phyloP scores from a whole-genome alignment of 257 asterid species.

The Catharanthus roseus region DNA sequence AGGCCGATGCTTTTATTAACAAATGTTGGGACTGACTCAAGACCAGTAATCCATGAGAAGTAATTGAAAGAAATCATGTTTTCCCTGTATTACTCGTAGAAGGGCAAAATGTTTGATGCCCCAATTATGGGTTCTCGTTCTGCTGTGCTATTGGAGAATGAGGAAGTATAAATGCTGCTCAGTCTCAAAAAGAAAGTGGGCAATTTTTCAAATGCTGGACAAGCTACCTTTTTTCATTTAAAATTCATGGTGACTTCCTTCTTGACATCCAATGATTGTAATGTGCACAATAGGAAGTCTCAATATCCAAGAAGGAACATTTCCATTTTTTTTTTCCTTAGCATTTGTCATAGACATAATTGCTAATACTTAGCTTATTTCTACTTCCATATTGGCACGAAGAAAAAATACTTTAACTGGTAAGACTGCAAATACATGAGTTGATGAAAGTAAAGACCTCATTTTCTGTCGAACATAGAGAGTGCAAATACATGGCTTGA shows the following conservation, averaged over 20 bases:
- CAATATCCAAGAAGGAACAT: background rate
- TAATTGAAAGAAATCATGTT: background rate
- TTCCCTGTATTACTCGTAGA: background rate
- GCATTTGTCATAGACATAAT: background rate
- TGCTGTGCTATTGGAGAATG: background rate
- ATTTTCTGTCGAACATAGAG: background rate
- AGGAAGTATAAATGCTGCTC: background rate
- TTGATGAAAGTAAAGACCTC: background rate
- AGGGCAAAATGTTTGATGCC: background rate
- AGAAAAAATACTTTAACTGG: background rate
- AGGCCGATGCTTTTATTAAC: background rate
- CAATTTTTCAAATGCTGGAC: background rate
- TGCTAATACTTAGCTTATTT: slow-evolving; percentile 6
- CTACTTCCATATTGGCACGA: background rate
- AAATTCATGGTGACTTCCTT: background rate
- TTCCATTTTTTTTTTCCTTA: slow-evolving; percentile 4
- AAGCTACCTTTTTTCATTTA: background rate
- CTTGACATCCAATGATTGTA: background rate
- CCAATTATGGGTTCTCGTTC: background rate
- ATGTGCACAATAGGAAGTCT: slow-evolving; percentile 1
- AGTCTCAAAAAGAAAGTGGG: background rate
- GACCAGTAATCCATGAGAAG: background rate
- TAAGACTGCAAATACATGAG: background rate
- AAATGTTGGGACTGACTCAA: background rate
- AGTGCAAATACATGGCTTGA: background rate